Evolutionary conservation across 441 rosid genomes (phyloP), one percentile per base, ranked within the genome.

Genomic region (Gossypium trilobum): DNA sequence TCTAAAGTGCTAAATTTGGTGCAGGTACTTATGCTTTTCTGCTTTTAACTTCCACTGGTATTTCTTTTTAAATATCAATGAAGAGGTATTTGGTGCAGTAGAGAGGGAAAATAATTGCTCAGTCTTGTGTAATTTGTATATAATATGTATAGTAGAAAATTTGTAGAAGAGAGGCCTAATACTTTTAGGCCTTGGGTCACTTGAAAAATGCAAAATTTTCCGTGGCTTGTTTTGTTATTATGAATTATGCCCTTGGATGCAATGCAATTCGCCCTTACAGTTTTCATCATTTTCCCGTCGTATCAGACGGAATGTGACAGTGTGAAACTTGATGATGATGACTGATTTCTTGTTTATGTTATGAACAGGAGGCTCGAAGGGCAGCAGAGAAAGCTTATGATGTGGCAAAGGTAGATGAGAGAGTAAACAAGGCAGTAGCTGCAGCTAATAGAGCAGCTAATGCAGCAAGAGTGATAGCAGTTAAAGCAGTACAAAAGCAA

Each of bases 401-500:
- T 14, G 90, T 92, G 68, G 89, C 81, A 59, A 92, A 91, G 85
- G 98, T 91, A 57, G 95, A 89, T 48, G 95, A 92, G 83, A 87
- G 98, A 73, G 98, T 92, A 57, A 92, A 86, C 79, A 87, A 81
- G 75, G 97, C 93, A 22, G 97, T 88, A 7, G 78, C 89, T 62
- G 93, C 93, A 8, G 98, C 98, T 71, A 92, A 91, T 74, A 85
- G 85, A 60, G 87, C 98, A 52, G 98, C 98, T 39, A 91, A 88
- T 83, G 90, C 93, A 74, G 98, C 93, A 70, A 84, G 97, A 82
- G 89, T 91, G 36, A 91, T 86, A 39, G 93, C 95, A 19, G 87
- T 88, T 69, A 89, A 85, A 84, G 98, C 98, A 19, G 95, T 82
- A 25, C 96, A 89, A 79, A 91, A 85, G 74, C 87, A 90, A 78